Percentiles rank a stretch among this genome's conserved stretches.
phyloP scores from a whole-genome alignment of 371 early-diverging fungal genomes.

The Nosema muscidifuracis region DNA sequence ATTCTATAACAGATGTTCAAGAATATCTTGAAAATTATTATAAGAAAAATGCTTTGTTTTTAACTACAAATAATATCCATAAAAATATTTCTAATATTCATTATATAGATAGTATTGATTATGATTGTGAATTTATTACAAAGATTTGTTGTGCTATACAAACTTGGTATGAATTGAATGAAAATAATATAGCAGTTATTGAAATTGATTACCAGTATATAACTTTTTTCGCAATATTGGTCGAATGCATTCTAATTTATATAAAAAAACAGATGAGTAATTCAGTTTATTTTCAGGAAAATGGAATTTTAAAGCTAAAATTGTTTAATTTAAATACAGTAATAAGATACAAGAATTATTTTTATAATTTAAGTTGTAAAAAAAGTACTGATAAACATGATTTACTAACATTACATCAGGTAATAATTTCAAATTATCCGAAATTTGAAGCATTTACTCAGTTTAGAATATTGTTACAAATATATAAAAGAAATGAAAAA shows the following conservation, averaged over 20 bases:
- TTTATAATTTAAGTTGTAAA: not conserved
- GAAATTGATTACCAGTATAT: conserved; percentile 19
- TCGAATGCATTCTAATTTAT: conserved; percentile 26
- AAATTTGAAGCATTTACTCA: not conserved
- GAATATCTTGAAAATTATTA: conserved; percentile 63
- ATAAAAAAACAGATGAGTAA: not conserved
- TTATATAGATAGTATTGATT: conserved; percentile 6
- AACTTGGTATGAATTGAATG: conserved; percentile 31
- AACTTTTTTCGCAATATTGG: conserved; percentile 11
- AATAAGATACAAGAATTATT: conserved; percentile 28
- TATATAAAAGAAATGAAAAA: conserved; percentile 2
- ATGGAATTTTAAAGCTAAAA: not conserved
- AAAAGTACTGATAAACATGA: not conserved
- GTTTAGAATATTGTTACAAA: not conserved
- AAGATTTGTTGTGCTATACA: conserved; percentile 19
- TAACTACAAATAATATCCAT: conserved; percentile 22
- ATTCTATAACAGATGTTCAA: conserved; percentile 63
- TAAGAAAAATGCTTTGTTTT: conserved; percentile 63
- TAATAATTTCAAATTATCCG: conserved; percentile 43
- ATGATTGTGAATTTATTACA: conserved; percentile 6
- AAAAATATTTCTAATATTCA: not conserved
- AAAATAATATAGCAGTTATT: conserved; percentile 31
- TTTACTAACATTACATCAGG: conserved; percentile 30
- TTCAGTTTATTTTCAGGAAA: not conserved
- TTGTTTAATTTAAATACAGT: conserved; percentile 14